Evolutionary conservation across 768 basidiomycete genomes (phyloP), one percentile per base, ranked within the genome.

Genomic region (Hortiboletus campestris): DNA sequence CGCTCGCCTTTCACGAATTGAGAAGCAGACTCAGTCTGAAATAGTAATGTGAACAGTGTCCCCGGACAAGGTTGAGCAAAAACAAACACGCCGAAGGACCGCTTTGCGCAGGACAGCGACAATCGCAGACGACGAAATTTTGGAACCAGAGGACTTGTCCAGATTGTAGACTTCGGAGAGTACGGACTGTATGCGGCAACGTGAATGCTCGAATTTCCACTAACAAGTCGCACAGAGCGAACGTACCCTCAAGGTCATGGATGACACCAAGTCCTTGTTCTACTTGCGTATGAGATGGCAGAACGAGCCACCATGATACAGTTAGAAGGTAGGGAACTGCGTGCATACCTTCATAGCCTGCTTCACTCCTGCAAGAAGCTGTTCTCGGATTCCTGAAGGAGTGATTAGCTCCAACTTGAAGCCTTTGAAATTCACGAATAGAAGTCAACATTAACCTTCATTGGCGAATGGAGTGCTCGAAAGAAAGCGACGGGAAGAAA

Each of bases 111-210:
- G 53, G 56, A 89, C 78, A 41, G 69, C 64, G 28, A 80, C 68
- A 40, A 87, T 77, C 35, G 73, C 71, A 6, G 84, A 75, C 6
- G 81, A 72, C n/a, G 78, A 59, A 12, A 84, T 61, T 29, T 75
- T 73, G 41, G 75, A 73, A 28, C 73, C 65, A 28, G 78, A 68
- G 8, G 68, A 66, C 69, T 90, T 90, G 71, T 89, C 88, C 35
- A 82, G 78, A 10, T 80, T 77, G 59, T 89, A 83, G 3, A 90
- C 77, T 54, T 90, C 88, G 11, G 88, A 77, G 17, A 90, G 75
- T 32, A 88, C 78, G 25, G 85, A 84, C 88, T 89, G 57, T 38
- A 45, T 41, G 32, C 42, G 22, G 29, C 14, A 28, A 17, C 16
- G 34, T 57, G 29, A 53, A 47, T 39, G 42, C 22, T 13, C 25